A percentile compares a stretch with the other conserved stretches of the same genome.
These are phyloP conservation scores for Aspergillus carlsbadensis DNA, from an alignment of 495 filamentous ascomycete genomes.

Conservation along the genomic window DNA sequence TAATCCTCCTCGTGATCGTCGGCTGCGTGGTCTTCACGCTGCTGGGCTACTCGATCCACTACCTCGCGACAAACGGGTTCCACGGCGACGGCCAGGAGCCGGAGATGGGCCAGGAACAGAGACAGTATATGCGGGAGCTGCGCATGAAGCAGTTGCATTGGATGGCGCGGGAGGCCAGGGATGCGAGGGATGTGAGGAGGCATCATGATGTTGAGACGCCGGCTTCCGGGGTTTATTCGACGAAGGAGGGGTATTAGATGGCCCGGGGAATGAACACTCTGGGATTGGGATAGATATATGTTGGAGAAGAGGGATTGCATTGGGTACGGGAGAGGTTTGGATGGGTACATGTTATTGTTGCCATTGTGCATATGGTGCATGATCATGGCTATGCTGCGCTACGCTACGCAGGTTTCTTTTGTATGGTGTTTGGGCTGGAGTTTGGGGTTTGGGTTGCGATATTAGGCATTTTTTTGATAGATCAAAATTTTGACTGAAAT, in stretches of 20 bases:
- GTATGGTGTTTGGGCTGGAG: not conserved
- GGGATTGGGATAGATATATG: not conserved
- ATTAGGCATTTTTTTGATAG: not conserved
- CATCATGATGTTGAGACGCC: conserved; percentile 4
- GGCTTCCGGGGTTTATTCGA: not conserved
- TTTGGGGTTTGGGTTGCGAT: not conserved
- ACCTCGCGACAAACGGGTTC: conserved; percentile 22
- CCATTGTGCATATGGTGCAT: not conserved
- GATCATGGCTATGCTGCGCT: not conserved
- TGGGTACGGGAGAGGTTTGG: no score
- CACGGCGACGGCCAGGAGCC: not conserved
- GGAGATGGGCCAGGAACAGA: conserved; percentile 22
- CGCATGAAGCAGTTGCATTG: conserved; percentile 18
- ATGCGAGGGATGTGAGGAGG: not conserved
- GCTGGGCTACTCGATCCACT: conserved; percentile 25
- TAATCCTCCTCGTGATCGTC: conserved; percentile 25
- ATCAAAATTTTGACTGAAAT: no score
- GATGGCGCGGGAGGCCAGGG: conserved; percentile 15
- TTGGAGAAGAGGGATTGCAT: no score
- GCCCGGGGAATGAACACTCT: not conserved
- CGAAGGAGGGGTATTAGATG: not conserved
- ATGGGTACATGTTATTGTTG: no score
- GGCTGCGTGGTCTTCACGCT: conserved; percentile 25
- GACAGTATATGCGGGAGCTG: conserved; percentile 25
- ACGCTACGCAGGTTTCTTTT: not conserved